These are phyloP conservation scores for Penicillium verrucosum DNA, from an alignment of 2,329 filamentous ascomycete genomes.

Conservation along the genomic window DNA sequence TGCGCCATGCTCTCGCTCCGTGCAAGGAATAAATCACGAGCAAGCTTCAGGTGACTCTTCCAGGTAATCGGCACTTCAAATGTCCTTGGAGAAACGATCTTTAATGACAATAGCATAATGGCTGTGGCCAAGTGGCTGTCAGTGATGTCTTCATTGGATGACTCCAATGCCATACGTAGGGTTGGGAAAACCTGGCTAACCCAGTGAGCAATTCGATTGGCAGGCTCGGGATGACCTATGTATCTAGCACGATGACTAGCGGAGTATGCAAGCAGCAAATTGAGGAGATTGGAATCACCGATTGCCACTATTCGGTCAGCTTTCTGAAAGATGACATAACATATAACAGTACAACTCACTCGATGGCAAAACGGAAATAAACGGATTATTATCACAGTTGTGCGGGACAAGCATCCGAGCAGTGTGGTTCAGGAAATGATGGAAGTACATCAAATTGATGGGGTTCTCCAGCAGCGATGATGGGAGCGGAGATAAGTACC, in stretches of 20 bases:
- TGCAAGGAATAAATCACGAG: constrained; percentile 69
- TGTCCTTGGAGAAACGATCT: constrained; percentile 77
- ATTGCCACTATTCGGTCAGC: constrained; percentile 50
- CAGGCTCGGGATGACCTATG: constrained; percentile 69
- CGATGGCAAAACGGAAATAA: constrained; percentile 59
- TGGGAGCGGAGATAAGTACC: constrained; percentile 56
- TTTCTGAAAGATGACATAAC: constrained; percentile 30
- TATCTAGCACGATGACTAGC: constrained; percentile 78
- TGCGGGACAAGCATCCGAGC: constrained; percentile 64
- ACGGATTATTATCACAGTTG: constrained; percentile 60
- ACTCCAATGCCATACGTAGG: constrained; percentile 63
- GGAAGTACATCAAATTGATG: constrained; percentile 75
- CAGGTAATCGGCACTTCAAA: constrained; percentile 78
- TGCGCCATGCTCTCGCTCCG: constrained; percentile 58
- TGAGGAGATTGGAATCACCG: constrained; percentile 60
- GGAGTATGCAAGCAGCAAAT: constrained; percentile 75
- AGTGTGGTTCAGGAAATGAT: constrained; percentile 76
- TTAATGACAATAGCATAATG: constrained; percentile 79
- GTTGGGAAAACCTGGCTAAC: constrained; percentile 68
- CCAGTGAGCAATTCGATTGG: constrained; percentile 74
- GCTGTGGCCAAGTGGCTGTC: constrained; percentile 74
- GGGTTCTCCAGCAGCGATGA: constrained; percentile 63
- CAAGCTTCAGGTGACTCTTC: constrained; percentile 74
- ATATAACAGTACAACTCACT: constrained; percentile 47
- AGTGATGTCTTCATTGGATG: constrained; percentile 61